Conservation (phyloP, 2,329 filamentous ascomycete genomes). For the Hortaea werneckii region DNA sequence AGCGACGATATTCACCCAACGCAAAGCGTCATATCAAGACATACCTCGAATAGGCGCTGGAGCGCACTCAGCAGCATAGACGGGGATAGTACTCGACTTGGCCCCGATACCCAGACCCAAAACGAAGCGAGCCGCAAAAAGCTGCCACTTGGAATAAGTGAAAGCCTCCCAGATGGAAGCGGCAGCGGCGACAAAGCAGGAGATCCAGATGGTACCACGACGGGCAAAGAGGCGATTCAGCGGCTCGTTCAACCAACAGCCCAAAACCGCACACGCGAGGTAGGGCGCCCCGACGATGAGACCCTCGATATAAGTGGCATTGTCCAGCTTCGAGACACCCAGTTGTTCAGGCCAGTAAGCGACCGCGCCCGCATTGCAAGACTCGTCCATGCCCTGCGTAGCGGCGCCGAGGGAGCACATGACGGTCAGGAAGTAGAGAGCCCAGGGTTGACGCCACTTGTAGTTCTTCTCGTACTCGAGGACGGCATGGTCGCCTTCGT, state of each 20-base stretch:
- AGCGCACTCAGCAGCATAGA: slow-evolving; percentile 58
- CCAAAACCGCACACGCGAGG: slow-evolving; percentile 34
- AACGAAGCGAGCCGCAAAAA: slow-evolving; percentile 53
- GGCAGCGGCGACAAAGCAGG: slow-evolving; percentile 33
- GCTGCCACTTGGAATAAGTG: slow-evolving; percentile 29
- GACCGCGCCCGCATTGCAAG: slow-evolving; percentile 33
- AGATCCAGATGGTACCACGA: slow-evolving; percentile 54
- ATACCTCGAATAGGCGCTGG: slow-evolving; percentile 3
- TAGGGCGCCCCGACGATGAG: slow-evolving; percentile 38
- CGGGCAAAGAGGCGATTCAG: slow-evolving; percentile 50
- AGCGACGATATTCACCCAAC: too few relatives aligned
- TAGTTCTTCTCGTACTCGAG: slow-evolving; percentile 38
- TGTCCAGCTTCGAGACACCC: not conserved
- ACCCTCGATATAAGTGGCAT: slow-evolving; percentile 17
- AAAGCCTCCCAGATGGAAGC: slow-evolving; percentile 35
- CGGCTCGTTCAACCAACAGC: slow-evolving; percentile 46
- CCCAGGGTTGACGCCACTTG: slow-evolving; percentile 41
- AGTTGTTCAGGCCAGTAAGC: slow-evolving; percentile 6
- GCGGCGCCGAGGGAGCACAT: slow-evolving; percentile 1
- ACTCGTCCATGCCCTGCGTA: slow-evolving; percentile 42
- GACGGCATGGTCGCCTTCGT: slow-evolving; percentile 33
- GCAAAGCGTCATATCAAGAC: too few relatives aligned
- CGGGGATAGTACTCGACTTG: slow-evolving; percentile 53
- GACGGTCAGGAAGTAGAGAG: slow-evolving; percentile 38
- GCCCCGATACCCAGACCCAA: slow-evolving; percentile 48